phyloP scores from a whole-genome alignment of 257 asterid species.

The Capsicum chinense region DNA sequence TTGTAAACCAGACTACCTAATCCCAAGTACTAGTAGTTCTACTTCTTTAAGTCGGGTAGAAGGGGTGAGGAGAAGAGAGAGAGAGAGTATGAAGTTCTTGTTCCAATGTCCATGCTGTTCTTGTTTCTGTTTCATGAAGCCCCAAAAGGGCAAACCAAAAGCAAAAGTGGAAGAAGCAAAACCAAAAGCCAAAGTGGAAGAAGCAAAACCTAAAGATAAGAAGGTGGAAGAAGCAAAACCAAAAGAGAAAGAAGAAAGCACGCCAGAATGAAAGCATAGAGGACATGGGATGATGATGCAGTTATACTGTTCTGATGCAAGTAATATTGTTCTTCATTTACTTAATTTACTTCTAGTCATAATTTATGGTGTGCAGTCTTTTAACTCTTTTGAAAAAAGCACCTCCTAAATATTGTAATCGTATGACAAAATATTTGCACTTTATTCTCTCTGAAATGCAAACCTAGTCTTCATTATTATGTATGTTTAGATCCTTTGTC shows the following conservation, averaged over 20 bases:
- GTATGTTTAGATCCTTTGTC: too few species aligned
- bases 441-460: not conserved
- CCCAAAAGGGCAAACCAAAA: constrained; percentile 34
- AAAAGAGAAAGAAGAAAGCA: constrained; percentile 26
- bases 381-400: not conserved
- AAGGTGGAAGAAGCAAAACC: constrained; percentile 25
- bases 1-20: not conserved
- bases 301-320: not conserved
- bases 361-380: not conserved
- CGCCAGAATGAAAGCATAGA: not conserved
- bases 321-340: constrained; percentile 23
- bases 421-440: not conserved
- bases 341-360: not conserved
- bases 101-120: constrained; percentile 45
- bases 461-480: not conserved
- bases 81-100: constrained; percentile 38
- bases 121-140: constrained; percentile 46
- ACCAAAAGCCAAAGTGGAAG: constrained; percentile 12
- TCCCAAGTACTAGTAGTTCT: not conserved
- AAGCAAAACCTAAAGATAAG: constrained; percentile 17
- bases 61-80: not conserved
- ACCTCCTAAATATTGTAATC: not conserved
- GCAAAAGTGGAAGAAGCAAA: constrained; percentile 25
- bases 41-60: not conserved
- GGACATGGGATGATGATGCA: not conserved